Conservation (phyloP, 2,329 filamentous ascomycete species). For the Pyrenochaeta sp. region DNA sequence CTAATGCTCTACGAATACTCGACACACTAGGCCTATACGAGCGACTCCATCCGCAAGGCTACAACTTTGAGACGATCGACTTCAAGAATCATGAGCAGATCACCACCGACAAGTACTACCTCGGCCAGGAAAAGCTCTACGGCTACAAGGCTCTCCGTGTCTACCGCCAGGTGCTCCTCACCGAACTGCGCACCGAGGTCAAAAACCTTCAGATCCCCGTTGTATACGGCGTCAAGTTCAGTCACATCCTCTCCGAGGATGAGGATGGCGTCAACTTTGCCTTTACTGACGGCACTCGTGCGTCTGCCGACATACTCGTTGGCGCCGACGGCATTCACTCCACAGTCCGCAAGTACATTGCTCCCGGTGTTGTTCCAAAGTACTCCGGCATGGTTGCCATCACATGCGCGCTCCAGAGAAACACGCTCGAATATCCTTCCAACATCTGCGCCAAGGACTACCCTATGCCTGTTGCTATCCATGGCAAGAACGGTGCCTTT, state of each 20-base stretch:
- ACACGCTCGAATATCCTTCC: conserved; percentile 5
- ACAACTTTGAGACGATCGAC: conserved; percentile 57
- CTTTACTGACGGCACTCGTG: conserved; percentile 58
- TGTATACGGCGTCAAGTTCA: conserved; percentile 59
- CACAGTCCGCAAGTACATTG: conserved; percentile 61
- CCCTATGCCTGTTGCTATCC: conserved; percentile 43
- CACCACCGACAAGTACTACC: conserved; percentile 54
- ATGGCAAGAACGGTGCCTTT: conserved; percentile 47
- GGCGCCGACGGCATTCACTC: conserved; percentile 70
- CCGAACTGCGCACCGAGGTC: conserved; percentile 55
- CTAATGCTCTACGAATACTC: conserved; percentile 59
- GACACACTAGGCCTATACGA: conserved; percentile 60
- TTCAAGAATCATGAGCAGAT: conserved; percentile 55
- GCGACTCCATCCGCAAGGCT: conserved; percentile 54
- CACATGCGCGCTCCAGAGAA: conserved; percentile 39
- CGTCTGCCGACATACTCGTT: conserved; percentile 57
- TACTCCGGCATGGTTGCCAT: conserved; percentile 61
- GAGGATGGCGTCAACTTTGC: conserved; percentile 55
- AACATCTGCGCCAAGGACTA: conserved; percentile 13
- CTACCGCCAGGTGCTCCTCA: conserved; percentile 61
- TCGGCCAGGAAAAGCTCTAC: conserved; percentile 59
- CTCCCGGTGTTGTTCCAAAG: conserved; percentile 55
- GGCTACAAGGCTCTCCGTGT: conserved; percentile 64
- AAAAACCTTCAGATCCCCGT: conserved; percentile 53
- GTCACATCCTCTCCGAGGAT: conserved; percentile 42